These are phyloP conservation scores for Penicillium corylophilum DNA, from an alignment of 2,329 filamentous ascomycete genomes.

Conservation along the genomic window DNA sequence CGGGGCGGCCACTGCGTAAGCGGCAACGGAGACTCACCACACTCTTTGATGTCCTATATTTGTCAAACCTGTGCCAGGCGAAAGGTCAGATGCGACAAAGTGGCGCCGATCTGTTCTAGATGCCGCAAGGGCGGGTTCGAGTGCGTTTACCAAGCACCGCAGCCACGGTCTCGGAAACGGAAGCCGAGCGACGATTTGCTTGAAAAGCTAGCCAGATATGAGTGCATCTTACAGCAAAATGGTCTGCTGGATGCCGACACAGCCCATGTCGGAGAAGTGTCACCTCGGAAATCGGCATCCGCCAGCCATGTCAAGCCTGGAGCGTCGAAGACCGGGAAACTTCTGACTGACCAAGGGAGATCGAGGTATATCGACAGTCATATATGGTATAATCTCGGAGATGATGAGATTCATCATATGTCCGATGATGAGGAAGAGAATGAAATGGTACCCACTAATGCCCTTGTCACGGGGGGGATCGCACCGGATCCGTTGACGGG, in stretches of 20 bases:
- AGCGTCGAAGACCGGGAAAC: slow-evolving; percentile 1
- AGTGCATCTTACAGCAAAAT: slow-evolving; percentile 15
- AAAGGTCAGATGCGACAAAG: slow-evolving; percentile 18
- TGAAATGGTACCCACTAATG: slow-evolving; percentile 1
- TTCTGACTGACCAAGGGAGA: slow-evolving; percentile 27
- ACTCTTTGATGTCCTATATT: slow-evolving; percentile 1
- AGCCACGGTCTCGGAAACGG: slow-evolving; percentile 10
- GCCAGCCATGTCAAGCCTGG: neutral
- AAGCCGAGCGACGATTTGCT: slow-evolving; percentile 19
- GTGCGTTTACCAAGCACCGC: slow-evolving; percentile 8
- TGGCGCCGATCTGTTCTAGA: slow-evolving; percentile 7
- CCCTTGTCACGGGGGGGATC: neutral
- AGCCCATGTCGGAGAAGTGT: neutral
- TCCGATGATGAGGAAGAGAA: slow-evolving; percentile 29
- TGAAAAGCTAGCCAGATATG: slow-evolving; percentile 20
- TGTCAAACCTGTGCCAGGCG: slow-evolving; percentile 12
- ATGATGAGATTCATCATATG: slow-evolving; percentile 27
- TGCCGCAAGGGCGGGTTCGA: slow-evolving; percentile 12
- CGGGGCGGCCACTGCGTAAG: neutral
- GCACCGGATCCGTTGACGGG: slow-evolving; percentile 10
- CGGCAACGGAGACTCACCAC: neutral
- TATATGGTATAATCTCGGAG: slow-evolving; percentile 27
- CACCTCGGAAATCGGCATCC: neutral
- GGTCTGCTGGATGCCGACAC: slow-evolving; percentile 4
- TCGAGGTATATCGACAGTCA: slow-evolving; percentile 45